These are phyloP conservation scores for Candida pseudoviswanathii DNA, from an alignment of 1,139 yeast species.

Conservation along the genomic window DNA sequence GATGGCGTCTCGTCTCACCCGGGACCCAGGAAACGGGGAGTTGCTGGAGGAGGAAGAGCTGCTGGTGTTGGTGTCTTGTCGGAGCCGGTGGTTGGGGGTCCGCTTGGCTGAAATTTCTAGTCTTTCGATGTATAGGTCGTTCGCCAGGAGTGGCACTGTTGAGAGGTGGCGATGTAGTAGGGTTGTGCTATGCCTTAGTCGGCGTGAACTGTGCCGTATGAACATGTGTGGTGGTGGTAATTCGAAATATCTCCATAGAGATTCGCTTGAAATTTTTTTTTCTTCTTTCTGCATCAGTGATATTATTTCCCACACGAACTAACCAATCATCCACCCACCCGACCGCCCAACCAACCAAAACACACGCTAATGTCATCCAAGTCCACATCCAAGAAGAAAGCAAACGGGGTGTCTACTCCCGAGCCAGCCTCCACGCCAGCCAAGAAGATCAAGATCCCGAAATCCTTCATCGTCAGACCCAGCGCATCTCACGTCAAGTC, in stretches of 20 bases:
- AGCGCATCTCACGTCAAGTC: conserved; percentile 29
- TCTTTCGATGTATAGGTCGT: not conserved
- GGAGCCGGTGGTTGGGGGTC: not conserved
- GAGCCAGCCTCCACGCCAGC: conserved; percentile 21
- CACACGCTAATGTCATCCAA: conserved; percentile 31
- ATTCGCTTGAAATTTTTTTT: conserved; percentile 2
- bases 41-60: not conserved
- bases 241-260: not conserved
- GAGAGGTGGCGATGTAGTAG: not conserved
- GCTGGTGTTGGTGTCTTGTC: not conserved
- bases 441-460: conserved; percentile 50
- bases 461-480: conserved; percentile 63
- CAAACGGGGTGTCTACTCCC: conserved; percentile 19
- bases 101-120: not conserved
- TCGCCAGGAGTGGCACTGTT: conserved; percentile 1
- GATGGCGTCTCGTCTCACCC: conserved; percentile 2
- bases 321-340: not conserved
- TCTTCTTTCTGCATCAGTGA: not conserved
- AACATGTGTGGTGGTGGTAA: not conserved
- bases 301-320: not conserved
- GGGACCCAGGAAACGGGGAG: not conserved
- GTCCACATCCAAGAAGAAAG: conserved; percentile 28
- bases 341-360: not conserved
- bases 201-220: not conserved
- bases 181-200: not conserved